Evolutionary conservation across 345 rosid species (phyloP).

Genomic region (Diplotaxis tenuifolia): DNA sequence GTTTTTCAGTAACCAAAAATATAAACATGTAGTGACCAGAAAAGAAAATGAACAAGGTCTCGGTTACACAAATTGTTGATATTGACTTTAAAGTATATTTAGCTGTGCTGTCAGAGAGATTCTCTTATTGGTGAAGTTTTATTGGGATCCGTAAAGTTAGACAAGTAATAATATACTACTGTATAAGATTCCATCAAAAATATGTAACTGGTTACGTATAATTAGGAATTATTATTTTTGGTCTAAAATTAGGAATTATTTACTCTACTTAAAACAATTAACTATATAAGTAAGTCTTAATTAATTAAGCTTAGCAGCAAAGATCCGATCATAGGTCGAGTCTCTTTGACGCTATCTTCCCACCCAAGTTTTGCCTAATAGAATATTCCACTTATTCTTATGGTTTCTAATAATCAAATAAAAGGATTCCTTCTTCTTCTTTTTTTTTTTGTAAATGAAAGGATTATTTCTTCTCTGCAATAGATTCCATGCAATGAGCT

Average conservation of each 20-base stretch:
- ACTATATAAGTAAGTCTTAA: conserved; percentile 10
- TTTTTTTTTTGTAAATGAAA: neutral
- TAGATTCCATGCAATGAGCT: conserved; percentile 21
- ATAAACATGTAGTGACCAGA: neutral
- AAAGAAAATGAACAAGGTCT: conserved; percentile 15
- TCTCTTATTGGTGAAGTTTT: conserved; percentile 18
- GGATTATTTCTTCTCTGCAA: conserved; percentile 26
- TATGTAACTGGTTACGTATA: conserved; percentile 28
- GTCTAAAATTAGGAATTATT: conserved; percentile 14
- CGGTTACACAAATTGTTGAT: conserved; percentile 28
- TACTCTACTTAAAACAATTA: neutral
- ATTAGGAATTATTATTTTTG: conserved; percentile 10
- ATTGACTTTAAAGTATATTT: conserved; percentile 18
- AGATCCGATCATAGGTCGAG: conserved; percentile 36
- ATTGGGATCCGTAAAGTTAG: conserved; percentile 23
- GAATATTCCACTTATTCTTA: conserved; percentile 22
- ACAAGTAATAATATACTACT: conserved; percentile 14
- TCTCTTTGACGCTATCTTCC: conserved; percentile 30
- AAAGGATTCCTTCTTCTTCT: conserved; percentile 16
- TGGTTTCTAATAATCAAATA: neutral
- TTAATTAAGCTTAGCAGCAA: conserved; percentile 18
- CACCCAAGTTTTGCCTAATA: conserved; percentile 14
- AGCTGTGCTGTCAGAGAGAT: conserved; percentile 37
- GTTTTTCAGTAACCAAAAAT: neutral
- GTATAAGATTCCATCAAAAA: conserved; percentile 27